A percentile compares a stretch with the other conserved stretches of the same genome.
phyloP scores from a whole-genome alignment of 495 filamentous ascomycete genomes.

The Copromyces sp. region DNA sequence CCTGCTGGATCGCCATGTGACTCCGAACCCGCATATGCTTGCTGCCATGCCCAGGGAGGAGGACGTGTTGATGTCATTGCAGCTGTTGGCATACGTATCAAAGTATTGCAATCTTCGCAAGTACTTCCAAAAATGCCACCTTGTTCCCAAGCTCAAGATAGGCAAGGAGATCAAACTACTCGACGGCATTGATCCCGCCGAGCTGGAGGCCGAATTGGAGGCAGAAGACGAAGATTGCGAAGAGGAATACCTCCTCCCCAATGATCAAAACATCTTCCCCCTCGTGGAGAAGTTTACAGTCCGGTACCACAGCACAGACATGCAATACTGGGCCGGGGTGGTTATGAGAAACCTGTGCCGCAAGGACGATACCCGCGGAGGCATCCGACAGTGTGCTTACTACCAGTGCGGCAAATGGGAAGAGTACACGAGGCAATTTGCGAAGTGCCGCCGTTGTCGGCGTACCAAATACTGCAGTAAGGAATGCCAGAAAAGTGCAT shows the following conservation, averaged over 20 bases:
- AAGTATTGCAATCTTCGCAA: slow-evolving; percentile 95
- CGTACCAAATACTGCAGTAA: slow-evolving; percentile 99
- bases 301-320: slow-evolving; percentile 83
- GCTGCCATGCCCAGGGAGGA: slow-evolving; percentile 92
- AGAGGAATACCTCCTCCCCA: slow-evolving; percentile 84
- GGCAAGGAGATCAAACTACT: slow-evolving; percentile 70
- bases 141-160: slow-evolving; percentile 87
- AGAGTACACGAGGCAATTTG: slow-evolving; percentile 88
- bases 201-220: slow-evolving; percentile 27
- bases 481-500: slow-evolving; percentile 97
- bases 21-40: slow-evolving; percentile 56
- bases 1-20: slow-evolving; percentile 58
- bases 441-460: slow-evolving; percentile 92
- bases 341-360: slow-evolving; percentile 98
- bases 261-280: slow-evolving; percentile 97
- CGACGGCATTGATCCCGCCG: slow-evolving; percentile 50
- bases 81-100: slow-evolving; percentile 92
- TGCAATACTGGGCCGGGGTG: slow-evolving; percentile 99
- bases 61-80: slow-evolving; percentile 96
- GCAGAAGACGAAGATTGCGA: slow-evolving; percentile 52
- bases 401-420: slow-evolving; percentile 99
- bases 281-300: slow-evolving; percentile 97
- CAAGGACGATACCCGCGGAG: slow-evolving; percentile 88
- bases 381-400: slow-evolving; percentile 93
- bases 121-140: slow-evolving; percentile 90